Evolutionary conservation across 768 basidiomycete genomes (phyloP).

Genomic region (Podaxis pistillaris): DNA sequence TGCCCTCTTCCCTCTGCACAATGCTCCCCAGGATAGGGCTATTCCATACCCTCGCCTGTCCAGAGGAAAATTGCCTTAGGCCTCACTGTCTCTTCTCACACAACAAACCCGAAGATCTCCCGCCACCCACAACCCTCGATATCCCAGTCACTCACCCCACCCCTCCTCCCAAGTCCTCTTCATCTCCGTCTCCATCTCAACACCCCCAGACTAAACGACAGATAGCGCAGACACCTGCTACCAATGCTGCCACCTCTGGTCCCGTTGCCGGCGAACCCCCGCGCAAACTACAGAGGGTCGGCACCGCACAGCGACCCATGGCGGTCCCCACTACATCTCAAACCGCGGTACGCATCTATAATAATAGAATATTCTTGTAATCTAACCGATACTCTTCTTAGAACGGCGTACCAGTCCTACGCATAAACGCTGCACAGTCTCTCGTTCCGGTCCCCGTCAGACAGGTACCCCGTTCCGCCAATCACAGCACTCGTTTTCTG

Average conservation of each 20-base stretch:
- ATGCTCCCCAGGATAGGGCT: constrained; percentile 68
- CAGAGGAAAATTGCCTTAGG: constrained; percentile 50
- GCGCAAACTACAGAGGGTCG: constrained; percentile 60
- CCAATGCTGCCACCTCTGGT: constrained; percentile 23
- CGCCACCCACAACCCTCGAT: constrained; percentile 33
- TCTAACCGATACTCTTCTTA: constrained; percentile 22
- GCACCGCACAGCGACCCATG: constrained; percentile 38
- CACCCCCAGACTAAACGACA: constrained; percentile 28
- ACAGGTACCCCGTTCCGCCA: constrained; percentile 44
- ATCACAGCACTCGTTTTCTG: not conserved
- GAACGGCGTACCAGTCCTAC: constrained; percentile 65
- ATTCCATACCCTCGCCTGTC: constrained; percentile 62
- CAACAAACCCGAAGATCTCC: constrained; percentile 28
- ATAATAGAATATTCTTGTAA: not conserved
- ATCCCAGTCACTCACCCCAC: constrained; percentile 34
- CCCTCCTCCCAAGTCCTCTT: constrained; percentile 17
- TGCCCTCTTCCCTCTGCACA: constrained; percentile 4
- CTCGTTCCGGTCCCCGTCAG: constrained; percentile 70
- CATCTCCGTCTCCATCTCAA: constrained; percentile 25
- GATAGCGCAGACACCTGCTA: constrained; percentile 47
- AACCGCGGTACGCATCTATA: constrained; percentile 28
- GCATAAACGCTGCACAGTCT: constrained; percentile 67
- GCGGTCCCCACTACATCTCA: constrained; percentile 41
- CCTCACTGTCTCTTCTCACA: constrained; percentile 70
- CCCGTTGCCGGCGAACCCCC: constrained; percentile 48